Evolutionary conservation across 306 rosid genomes (phyloP).

Genomic region (Elaeagnus macrophylla): DNA sequence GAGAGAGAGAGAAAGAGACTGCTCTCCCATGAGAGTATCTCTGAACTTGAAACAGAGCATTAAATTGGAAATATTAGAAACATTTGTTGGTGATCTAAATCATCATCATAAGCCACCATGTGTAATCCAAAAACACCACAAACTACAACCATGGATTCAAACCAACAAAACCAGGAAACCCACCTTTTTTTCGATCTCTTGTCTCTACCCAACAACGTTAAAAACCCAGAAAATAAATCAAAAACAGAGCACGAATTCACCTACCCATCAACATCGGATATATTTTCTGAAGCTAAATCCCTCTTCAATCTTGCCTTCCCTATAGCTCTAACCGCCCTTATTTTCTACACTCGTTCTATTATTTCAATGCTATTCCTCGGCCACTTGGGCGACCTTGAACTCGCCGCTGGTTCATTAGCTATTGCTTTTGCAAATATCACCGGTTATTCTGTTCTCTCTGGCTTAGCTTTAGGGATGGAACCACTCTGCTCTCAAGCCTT

Average conservation of each 20-base stretch:
- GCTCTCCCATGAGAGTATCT: too few relatives aligned
- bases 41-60: too few relatives aligned
- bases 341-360: slow-evolving; percentile 75
- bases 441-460: slow-evolving; percentile 75
- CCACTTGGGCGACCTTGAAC: slow-evolving; percentile 48
- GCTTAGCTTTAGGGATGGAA: slow-evolving; percentile 82
- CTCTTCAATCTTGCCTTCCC: slow-evolving; percentile 53
- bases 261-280: slow-evolving; percentile 1
- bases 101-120: too few relatives aligned
- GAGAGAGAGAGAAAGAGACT: too few relatives aligned
- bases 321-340: slow-evolving; percentile 51
- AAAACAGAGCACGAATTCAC: neutral
- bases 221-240: neutral
- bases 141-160: slow-evolving; percentile 10
- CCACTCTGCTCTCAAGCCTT: slow-evolving; percentile 93
- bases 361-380: slow-evolving; percentile 85
- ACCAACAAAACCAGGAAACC: slow-evolving; percentile 3
- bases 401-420: slow-evolving; percentile 71
- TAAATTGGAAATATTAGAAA: too few relatives aligned
- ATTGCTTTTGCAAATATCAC: slow-evolving; percentile 92
- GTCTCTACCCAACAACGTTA: slow-evolving; percentile 6
- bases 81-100: too few relatives aligned
- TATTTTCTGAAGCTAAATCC: slow-evolving; percentile 39
- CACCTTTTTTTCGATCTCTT: slow-evolving; percentile 14
- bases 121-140: neutral